These are phyloP conservation scores for Geum urbanum DNA, from an alignment of 306 rosid genomes.

Conservation along the genomic window DNA sequence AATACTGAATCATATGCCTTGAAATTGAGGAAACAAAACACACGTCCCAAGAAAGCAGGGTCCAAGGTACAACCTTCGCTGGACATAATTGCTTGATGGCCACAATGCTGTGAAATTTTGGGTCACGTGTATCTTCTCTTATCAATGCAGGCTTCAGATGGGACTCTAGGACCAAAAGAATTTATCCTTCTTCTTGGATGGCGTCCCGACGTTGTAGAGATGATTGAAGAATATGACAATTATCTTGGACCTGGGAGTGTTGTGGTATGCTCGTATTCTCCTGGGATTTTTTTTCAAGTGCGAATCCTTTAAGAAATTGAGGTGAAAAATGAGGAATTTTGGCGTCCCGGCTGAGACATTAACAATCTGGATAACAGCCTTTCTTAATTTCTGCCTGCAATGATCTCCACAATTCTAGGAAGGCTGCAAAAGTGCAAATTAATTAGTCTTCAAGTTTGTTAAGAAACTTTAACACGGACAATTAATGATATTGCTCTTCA, in stretches of 20 bases:
- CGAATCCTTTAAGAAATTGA: background rate
- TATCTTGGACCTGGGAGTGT: slow-evolving; percentile 97
- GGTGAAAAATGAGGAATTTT: background rate
- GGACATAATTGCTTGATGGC: slow-evolving; percentile 8
- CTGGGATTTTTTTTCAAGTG: background rate
- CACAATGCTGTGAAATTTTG: slow-evolving; percentile 2
- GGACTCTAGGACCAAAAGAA: slow-evolving; percentile 74
- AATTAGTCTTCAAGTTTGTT: background rate
- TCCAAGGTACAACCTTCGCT: slow-evolving; percentile 58
- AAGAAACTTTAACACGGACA: background rate
- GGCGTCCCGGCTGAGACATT: background rate
- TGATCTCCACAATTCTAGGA: background rate
- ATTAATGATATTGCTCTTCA: background rate
- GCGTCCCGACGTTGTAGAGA: slow-evolving; percentile 72
- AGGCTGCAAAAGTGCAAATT: background rate
- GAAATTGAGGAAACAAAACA: slow-evolving; percentile 47
- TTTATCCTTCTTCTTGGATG: slow-evolving; percentile 87
- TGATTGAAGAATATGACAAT: slow-evolving; percentile 92
- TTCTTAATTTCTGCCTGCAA: background rate
- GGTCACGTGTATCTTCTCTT: background rate
- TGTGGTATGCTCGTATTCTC: slow-evolving; percentile 53
- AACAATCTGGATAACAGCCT: background rate
- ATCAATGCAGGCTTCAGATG: slow-evolving; percentile 61
- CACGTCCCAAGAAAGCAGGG: slow-evolving; percentile 58
- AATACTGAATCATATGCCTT: slow-evolving; percentile 25